These are phyloP conservation scores for Colletotrichum shisoi DNA, from an alignment of 2,329 filamentous ascomycete genomes.

Conservation along the genomic window DNA sequence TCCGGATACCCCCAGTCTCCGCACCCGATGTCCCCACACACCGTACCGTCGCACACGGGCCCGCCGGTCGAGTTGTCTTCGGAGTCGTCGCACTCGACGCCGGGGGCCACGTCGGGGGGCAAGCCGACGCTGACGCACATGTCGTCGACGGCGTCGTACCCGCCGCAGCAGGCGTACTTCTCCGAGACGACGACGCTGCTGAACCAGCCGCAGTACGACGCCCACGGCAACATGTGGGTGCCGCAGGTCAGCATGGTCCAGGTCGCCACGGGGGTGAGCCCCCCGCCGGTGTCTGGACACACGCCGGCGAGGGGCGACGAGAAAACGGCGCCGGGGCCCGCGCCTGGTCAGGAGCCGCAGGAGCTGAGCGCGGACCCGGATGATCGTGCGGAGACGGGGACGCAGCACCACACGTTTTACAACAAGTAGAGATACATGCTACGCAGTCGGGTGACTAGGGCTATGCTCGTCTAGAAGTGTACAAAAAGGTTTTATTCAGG, in stretches of 20 bases:
- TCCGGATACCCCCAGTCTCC: slow-evolving; percentile 38
- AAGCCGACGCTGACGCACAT: slow-evolving; percentile 4
- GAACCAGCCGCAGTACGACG: slow-evolving; percentile 45
- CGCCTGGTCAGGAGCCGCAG: slow-evolving; percentile 28
- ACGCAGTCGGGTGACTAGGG: background rate
- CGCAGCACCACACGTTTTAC: slow-evolving; percentile 36
- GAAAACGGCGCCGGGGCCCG: slow-evolving; percentile 18
- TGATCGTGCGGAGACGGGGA: background rate
- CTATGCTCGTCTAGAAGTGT: too few species aligned
- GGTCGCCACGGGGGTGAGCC: slow-evolving; percentile 32
- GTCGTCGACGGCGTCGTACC: slow-evolving; percentile 23
- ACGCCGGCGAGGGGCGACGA: slow-evolving; percentile 27
- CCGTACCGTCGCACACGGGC: slow-evolving; percentile 38
- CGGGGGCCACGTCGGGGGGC: background rate
- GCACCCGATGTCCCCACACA: slow-evolving; percentile 34
- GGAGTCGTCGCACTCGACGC: slow-evolving; percentile 14
- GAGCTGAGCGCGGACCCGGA: slow-evolving; percentile 31
- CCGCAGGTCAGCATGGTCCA: slow-evolving; percentile 48
- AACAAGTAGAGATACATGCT: slow-evolving; percentile 13
- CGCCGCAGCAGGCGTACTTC: slow-evolving; percentile 36
- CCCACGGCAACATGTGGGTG: slow-evolving; percentile 47
- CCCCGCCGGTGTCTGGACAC: slow-evolving; percentile 27
- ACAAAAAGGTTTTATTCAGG: background rate
- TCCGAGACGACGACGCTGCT: slow-evolving; percentile 27
- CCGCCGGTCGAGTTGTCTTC: slow-evolving; percentile 46